Conservation (phyloP, 2,329 filamentous ascomycete species). For the Penicillium vulpinum region DNA sequence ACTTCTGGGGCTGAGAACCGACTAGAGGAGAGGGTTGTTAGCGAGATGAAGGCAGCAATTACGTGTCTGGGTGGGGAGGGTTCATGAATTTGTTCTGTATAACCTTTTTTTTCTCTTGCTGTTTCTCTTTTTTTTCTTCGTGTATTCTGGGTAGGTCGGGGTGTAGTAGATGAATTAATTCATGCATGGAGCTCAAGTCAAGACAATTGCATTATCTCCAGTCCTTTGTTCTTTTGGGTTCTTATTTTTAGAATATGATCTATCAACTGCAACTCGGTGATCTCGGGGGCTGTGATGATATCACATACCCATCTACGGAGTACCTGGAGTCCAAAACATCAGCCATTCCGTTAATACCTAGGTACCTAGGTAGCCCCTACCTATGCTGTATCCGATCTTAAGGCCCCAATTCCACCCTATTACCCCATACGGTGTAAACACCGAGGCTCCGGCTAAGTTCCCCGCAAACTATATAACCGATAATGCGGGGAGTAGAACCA, state of each 20-base stretch:
- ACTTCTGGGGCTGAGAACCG: conserved; percentile 58
- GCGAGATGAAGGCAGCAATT: conserved; percentile 61
- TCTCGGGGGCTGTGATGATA: too few relatives aligned
- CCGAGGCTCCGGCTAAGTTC: conserved; percentile 13
- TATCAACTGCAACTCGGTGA: too few relatives aligned
- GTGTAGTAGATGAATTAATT: conserved; percentile 15
- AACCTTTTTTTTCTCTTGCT: conserved; percentile 16
- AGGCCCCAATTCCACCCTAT: neutral
- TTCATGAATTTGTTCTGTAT: conserved; percentile 26
- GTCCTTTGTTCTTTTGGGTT: neutral
- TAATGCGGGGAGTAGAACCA: neutral
- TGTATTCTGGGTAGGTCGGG: conserved; percentile 16
- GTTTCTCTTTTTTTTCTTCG: conserved; percentile 8
- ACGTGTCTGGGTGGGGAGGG: conserved; percentile 44
- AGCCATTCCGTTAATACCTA: neutral
- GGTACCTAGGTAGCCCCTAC: too few relatives aligned
- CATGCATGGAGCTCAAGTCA: conserved; percentile 12
- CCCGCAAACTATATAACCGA: conserved; percentile 15
- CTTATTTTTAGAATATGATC: neutral
- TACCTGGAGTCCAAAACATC: neutral
- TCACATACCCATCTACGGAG: too few relatives aligned
- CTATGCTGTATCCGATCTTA: too few relatives aligned
- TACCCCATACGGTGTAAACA: neutral
- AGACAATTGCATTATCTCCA: neutral
- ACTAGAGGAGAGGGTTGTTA: conserved; percentile 74